Evolutionary conservation across 371 early-diverging fungal species (phyloP), one percentile per base, ranked within the genome.

Genomic region (Mucor velutinosus): DNA sequence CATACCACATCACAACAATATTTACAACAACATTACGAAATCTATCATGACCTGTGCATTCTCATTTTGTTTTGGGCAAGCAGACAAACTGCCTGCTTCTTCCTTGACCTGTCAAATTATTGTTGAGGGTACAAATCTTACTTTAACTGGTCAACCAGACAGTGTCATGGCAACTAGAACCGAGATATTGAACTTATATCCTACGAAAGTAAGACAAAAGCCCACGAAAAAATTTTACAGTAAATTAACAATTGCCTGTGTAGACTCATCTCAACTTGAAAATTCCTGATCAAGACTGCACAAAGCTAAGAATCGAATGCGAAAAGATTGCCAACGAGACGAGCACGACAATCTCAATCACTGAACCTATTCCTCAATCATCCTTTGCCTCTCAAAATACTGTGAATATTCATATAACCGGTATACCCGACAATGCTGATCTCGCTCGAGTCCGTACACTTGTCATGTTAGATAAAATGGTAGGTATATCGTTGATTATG

Each of bases 391-490:
- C 77, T 49, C 79, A 83, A 66, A 73, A 78, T 47, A 69, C 73
- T 47, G 62, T 76, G 4, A 58, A 74, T 45, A 72, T 83, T 25
- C 72, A 71, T 29, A 83, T 83, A 49, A 74, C 77, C 57, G 83
- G 83, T 47, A 66, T 76, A 64, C 81, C 79, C 56, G 76, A 77
- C 58, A 64, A 72, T 55, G 79, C 78, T 32, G 83, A 83, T 47
- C 61, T 69, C 56, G 77, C 79, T 25, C 74, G 80, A 58, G 74
- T 83, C 21, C 73, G 76, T 32, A 64, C 76, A 14, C 67, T 83
- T 41, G 74, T 79, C 43, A 70, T 77, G 55, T 75, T 83, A n/a
- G 83, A 83, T 62, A 78, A 75, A 67, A 55, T 69, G 75, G 83
- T 82, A 75, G 19, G 15, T 41, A 21, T 32, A 21, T 0, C 25